These are phyloP conservation scores for Puccinia novopanici DNA, from an alignment of 1,284 basidiomycete genomes.

Conservation along the genomic window DNA sequence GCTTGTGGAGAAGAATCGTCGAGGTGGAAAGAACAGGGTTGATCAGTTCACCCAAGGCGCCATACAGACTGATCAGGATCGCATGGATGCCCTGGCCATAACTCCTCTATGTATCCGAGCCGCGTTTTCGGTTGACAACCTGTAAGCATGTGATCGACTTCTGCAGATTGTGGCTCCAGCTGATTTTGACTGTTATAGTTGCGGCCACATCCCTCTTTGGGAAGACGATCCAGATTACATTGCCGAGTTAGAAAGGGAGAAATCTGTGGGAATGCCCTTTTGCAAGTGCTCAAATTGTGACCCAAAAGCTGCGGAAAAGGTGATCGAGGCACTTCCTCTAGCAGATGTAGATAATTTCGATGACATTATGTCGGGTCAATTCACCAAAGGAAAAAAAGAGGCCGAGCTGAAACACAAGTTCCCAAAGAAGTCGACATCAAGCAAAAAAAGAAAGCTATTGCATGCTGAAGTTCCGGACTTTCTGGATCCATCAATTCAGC, in stretches of 20 bases:
- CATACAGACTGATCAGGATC: background rate
- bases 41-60: background rate
- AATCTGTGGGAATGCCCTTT: background rate
- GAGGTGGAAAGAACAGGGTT: background rate
- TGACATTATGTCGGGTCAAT: background rate
- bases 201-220: background rate
- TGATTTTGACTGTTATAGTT: background rate
- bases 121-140: background rate
- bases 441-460: background rate
- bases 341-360: background rate
- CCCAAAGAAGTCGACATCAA: background rate
- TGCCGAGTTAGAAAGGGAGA: background rate
- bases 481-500: background rate
- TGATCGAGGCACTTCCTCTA: background rate
- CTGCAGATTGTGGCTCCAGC: background rate
- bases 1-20: background rate
- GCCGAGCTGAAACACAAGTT: background rate
- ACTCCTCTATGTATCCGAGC: background rate
- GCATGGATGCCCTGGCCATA: background rate
- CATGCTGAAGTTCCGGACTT: background rate
- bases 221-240: background rate
- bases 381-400: too few relatives aligned
- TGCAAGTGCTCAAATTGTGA: constrained; percentile 27
- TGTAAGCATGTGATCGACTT: too few relatives aligned
- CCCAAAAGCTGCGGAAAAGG: background rate